Percentiles rank a stretch among this genome's conserved stretches.
Conservation (phyloP, 2,329 filamentous ascomycete species). For the Uncinocarpus reesii region DNA sequence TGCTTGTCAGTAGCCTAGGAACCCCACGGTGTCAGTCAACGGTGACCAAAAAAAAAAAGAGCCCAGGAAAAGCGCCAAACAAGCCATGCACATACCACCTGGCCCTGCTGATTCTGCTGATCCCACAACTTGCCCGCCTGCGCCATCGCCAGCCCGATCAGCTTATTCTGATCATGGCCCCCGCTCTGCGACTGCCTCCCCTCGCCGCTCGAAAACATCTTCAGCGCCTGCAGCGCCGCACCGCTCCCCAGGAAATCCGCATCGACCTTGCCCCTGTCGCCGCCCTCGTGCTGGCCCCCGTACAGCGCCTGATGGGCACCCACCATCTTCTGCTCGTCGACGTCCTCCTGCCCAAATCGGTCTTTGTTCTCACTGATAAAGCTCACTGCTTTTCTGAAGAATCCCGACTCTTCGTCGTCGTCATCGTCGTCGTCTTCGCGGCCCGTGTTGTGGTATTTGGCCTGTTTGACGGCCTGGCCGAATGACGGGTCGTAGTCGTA, state of each 20-base stretch:
- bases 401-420: constrained; percentile 19
- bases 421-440: constrained; percentile 38
- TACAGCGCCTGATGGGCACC: constrained; percentile 68
- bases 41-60: constrained; percentile 9
- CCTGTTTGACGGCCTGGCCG: constrained; percentile 45
- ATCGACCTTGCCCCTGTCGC: constrained; percentile 37
- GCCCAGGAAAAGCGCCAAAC: neutral
- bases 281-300: constrained; percentile 39
- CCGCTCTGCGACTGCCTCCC: constrained; percentile 25
- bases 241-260: constrained; percentile 34
- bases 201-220: constrained; percentile 53
- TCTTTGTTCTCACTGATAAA: constrained; percentile 47
- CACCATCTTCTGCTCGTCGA: constrained; percentile 58
- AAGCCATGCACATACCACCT: constrained; percentile 33
- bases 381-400: constrained; percentile 50
- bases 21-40: neutral
- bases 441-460: constrained; percentile 30
- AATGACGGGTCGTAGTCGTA: constrained; percentile 33
- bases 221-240: constrained; percentile 52
- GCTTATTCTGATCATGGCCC: constrained; percentile 58
- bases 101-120: constrained; percentile 47
- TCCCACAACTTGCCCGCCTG: constrained; percentile 73
- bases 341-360: constrained; percentile 38
- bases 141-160: constrained; percentile 76
- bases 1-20: constrained; percentile 60